Evolutionary conservation across 495 filamentous ascomycete species (phyloP).

Genomic region (Penicillium maclennaniae): DNA sequence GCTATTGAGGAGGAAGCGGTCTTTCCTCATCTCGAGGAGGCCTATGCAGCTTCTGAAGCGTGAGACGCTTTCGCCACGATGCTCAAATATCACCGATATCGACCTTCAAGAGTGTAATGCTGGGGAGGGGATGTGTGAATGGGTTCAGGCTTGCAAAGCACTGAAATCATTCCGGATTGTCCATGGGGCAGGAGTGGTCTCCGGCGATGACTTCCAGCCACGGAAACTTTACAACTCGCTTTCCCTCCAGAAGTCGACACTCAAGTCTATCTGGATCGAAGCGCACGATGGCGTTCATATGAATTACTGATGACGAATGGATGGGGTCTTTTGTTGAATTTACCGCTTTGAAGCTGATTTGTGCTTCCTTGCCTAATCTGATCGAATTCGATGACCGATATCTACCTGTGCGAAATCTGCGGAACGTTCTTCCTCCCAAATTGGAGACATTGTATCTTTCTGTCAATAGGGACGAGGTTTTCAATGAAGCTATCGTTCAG

Average conservation of each 20-base stretch:
- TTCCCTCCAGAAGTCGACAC: not conserved
- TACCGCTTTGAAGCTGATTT: not conserved
- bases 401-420: not conserved
- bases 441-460: not conserved
- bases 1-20: not conserved
- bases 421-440: not conserved
- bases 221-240: not conserved
- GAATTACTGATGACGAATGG: not conserved
- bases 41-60: not conserved
- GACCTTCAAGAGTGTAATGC: not conserved
- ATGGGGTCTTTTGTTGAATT: not conserved
- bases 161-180: not conserved
- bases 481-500: no score
- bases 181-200: not conserved
- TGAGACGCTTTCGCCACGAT: not conserved
- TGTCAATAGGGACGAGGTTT: no score
- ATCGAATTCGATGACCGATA: not conserved
- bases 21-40: conserved; percentile 2
- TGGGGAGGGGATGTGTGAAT: not conserved
- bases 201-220: not conserved
- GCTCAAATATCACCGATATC: not conserved
- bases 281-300: not conserved
- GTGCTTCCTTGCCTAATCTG: not conserved
- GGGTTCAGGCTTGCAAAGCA: not conserved
- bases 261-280: not conserved